A percentile compares a stretch with the other conserved stretches of the same genome.
Conservation (phyloP, 2,329 filamentous ascomycete species). For the Calonectria naviculata region DNA sequence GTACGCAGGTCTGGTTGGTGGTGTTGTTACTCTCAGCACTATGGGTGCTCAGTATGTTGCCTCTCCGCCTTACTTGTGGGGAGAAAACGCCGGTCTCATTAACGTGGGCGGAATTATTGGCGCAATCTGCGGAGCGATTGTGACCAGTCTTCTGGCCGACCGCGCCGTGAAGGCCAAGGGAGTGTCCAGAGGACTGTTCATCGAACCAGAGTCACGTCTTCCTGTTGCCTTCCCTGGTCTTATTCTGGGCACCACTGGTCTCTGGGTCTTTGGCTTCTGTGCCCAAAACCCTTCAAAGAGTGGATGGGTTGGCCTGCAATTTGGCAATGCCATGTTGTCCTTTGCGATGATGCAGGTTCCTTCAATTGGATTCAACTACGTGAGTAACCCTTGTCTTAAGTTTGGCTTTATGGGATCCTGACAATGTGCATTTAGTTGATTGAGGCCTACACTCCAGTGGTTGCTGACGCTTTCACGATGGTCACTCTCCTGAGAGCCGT, state of each 20-base stretch:
- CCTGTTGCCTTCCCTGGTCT: conserved; percentile 45
- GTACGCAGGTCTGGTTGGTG: conserved; percentile 50
- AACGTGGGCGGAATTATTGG: conserved; percentile 49
- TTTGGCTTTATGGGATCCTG: neutral
- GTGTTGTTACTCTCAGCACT: conserved; percentile 47
- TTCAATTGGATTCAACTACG: conserved; percentile 52
- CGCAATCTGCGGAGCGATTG: conserved; percentile 40
- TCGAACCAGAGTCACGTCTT: conserved; percentile 48
- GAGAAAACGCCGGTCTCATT: conserved; percentile 45
- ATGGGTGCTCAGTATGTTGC: conserved; percentile 46
- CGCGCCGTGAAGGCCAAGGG: conserved; percentile 40
- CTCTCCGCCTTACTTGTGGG: conserved; percentile 48
- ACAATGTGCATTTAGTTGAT: conserved; percentile 51
- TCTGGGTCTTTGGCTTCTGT: conserved; percentile 51
- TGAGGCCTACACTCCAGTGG: conserved; percentile 58
- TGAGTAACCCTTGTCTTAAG: conserved; percentile 33
- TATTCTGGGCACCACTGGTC: conserved; percentile 42
- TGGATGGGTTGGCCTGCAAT: conserved; percentile 48
- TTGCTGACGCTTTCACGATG: conserved; percentile 64
- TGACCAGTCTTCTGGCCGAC: conserved; percentile 41
- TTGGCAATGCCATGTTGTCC: conserved; percentile 48
- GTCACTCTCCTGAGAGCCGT: conserved; percentile 60
- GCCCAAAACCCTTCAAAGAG: conserved; percentile 44
- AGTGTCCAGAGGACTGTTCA: conserved; percentile 23
- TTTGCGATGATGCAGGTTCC: conserved; percentile 54